A percentile compares a stretch with the other conserved stretches of the same genome.
Evolutionary conservation across 2,329 filamentous ascomycete species (phyloP).

Genomic region (Talaromyces funiculosus): DNA sequence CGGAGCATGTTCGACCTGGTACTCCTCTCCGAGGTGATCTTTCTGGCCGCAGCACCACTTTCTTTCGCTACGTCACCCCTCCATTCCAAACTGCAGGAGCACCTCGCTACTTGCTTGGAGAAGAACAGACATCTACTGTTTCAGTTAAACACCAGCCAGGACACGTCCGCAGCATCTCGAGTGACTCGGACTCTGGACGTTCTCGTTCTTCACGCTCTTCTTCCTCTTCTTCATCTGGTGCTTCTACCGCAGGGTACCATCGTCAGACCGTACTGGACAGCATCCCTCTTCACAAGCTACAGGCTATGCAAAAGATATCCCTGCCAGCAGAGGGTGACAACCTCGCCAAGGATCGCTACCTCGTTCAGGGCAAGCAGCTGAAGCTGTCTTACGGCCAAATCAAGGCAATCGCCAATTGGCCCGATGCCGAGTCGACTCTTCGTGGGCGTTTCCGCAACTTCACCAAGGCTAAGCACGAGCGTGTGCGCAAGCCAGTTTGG

Average conservation of each 20-base stretch:
- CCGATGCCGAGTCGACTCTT: conserved; percentile 45
- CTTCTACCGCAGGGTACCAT: not conserved
- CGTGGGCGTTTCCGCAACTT: conserved; percentile 43
- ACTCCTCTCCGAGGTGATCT: not conserved
- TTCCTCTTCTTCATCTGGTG: not conserved
- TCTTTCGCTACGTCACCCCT: not conserved
- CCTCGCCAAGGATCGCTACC: conserved; percentile 31
- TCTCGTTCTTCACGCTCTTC: not conserved
- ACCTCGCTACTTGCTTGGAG: not conserved
- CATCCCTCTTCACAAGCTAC: not conserved
- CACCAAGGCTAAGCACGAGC: conserved; percentile 41
- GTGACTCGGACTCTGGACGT: not conserved
- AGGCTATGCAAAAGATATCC: not conserved
- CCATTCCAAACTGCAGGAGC: not conserved
- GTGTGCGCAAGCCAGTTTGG: conserved; percentile 44
- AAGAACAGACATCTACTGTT: too few relatives aligned
- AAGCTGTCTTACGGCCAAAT: conserved; percentile 46
- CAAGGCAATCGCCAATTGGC: conserved; percentile 38
- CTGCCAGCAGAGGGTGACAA: not conserved
- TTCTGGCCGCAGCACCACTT: not conserved
- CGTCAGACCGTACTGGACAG: not conserved
- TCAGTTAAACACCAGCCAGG: too few relatives aligned
- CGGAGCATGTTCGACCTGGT: not conserved
- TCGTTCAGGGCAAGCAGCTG: conserved; percentile 36
- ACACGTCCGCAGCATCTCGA: not conserved